Conservation (phyloP, 306 rosid species). For the Psophocarpus tetragonolobus region DNA sequence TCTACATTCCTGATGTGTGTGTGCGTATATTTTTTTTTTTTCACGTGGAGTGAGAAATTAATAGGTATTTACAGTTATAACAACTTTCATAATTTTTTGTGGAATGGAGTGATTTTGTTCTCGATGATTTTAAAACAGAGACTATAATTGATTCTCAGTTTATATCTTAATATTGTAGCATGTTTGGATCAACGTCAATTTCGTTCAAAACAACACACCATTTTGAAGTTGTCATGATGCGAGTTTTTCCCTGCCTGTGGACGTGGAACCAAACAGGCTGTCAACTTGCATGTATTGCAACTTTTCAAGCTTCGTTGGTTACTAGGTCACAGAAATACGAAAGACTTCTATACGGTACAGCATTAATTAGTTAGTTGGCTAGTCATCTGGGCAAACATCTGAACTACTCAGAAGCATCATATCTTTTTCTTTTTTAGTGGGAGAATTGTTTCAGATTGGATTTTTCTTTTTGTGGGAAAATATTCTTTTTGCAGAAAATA, state of each 20-base stretch:
- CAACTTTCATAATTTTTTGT: background rate
- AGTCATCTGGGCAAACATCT: constrained; percentile 12
- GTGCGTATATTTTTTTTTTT: no score
- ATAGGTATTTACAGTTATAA: no score
- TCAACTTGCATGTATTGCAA: constrained; percentile 12
- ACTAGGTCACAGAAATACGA: background rate
- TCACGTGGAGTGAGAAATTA: background rate
- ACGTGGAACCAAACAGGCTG: background rate
- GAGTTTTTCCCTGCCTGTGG: background rate
- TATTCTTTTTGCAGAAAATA: background rate
- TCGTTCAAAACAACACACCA: background rate
- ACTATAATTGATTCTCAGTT: background rate
- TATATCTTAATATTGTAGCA: background rate
- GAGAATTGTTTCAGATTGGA: background rate
- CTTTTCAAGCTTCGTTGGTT: constrained; percentile 7
- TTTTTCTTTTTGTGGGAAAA: constrained; percentile 1
- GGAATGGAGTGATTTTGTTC: background rate
- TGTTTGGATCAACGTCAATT: background rate
- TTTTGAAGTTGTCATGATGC: background rate
- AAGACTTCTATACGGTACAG: background rate
- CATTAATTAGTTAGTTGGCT: constrained; percentile 19
- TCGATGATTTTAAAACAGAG: background rate
- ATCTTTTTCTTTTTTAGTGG: background rate
- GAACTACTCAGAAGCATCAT: background rate
- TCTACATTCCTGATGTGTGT: background rate